Evolutionary conservation across 768 basidiomycete species (phyloP).

Genomic region (Suillus decipiens): DNA sequence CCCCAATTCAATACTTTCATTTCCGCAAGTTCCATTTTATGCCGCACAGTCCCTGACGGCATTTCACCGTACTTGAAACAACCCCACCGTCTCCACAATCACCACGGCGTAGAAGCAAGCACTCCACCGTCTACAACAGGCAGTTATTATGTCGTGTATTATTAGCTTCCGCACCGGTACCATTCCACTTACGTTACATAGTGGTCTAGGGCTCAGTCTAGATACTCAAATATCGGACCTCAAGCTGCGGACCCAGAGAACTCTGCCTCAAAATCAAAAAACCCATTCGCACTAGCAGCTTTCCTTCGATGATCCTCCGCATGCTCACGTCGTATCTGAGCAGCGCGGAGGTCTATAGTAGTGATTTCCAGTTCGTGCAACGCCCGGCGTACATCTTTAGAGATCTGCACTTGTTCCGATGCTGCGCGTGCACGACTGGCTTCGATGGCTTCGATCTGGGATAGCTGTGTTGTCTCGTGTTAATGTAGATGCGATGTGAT

Average conservation of each 20-base stretch:
- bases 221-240: neutral
- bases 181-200: neutral
- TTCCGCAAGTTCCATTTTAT: constrained; percentile 33
- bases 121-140: constrained; percentile 49
- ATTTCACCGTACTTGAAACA: no score
- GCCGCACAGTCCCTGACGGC: neutral
- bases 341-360: constrained; percentile 58
- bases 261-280: constrained; percentile 56
- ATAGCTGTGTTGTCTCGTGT: constrained; percentile 5
- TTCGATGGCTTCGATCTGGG: constrained; percentile 36
- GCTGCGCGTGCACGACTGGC: constrained; percentile 41
- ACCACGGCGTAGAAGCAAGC: constrained; percentile 46
- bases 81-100: neutral
- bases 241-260: neutral
- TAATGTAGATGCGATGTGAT: neutral
- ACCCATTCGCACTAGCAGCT: constrained; percentile 50
- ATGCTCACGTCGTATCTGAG: constrained; percentile 57
- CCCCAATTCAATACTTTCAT: constrained; percentile 27
- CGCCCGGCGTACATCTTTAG: constrained; percentile 48
- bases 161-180: neutral
- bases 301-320: constrained; percentile 62
- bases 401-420: constrained; percentile 40
- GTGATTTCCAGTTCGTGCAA: constrained; percentile 64
- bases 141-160: constrained; percentile 10
- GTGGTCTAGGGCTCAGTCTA: no score